Evolutionary conservation across 306 rosid genomes (phyloP).

Genomic region (Dalbergia cochinchinensis): DNA sequence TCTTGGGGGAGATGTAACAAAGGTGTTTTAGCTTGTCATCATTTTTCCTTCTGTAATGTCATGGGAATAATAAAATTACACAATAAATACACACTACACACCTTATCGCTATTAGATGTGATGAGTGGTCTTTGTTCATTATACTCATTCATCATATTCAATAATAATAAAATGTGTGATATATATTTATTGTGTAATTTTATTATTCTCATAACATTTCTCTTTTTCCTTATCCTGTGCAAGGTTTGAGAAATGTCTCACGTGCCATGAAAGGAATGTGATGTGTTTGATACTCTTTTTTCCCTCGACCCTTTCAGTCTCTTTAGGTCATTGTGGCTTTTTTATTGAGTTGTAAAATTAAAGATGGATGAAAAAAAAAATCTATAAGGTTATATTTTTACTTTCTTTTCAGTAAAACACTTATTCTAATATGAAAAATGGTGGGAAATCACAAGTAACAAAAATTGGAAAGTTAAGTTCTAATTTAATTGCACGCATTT

Average conservation of each 20-base stretch:
- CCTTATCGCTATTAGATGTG: too few species aligned
- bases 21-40: neutral
- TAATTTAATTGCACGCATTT: neutral
- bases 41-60: too few species aligned
- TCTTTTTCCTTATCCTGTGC: constrained; percentile 28
- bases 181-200: too few species aligned
- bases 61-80: too few species aligned
- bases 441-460: neutral
- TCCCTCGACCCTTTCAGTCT: neutral
- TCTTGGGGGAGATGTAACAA: neutral
- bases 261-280: constrained; percentile 9
- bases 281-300: constrained; percentile 3
- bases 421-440: neutral
- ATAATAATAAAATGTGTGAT: too few species aligned
- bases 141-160: too few species aligned
- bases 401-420: neutral
- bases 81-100: too few species aligned
- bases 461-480: neutral
- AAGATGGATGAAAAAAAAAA: constrained; percentile 2
- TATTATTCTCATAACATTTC: too few species aligned
- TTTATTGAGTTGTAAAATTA: constrained; percentile 20
- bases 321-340: neutral
- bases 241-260: constrained; percentile 23
- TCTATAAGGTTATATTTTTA: constrained; percentile 37
- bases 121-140: too few species aligned